Evolutionary conservation across 2,329 filamentous ascomycete species (phyloP), one percentile per base, ranked within the genome.

Genomic region (Boeremia exigua): DNA sequence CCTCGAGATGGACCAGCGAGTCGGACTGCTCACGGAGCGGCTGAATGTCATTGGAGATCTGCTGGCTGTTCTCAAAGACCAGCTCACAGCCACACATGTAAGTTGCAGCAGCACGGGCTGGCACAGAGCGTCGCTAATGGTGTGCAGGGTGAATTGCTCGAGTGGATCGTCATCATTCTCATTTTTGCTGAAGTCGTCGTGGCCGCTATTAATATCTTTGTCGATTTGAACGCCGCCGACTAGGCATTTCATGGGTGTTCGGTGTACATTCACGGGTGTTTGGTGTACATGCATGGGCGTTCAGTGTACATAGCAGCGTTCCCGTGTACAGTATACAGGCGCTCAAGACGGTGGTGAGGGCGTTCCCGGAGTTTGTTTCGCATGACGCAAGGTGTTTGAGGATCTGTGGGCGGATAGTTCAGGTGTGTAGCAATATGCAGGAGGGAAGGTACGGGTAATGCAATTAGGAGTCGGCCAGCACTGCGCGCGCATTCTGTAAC

Each of bases 1-100:
- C 75, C 82, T 99, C 17, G 95, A 99, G 80, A 98, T 99, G 90
- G 95, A 98, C 76, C 95, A 98, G 80, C 83, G 95, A 53, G 94
- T 98, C 11, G 87, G 88, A 23, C 81, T 99, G 34, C 79, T 99
- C 70, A 98, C 92, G 10, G 94, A 98, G 75, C 83, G 95, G 51
- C 78, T 99, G 64, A 89, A 93, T 61, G 95, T 99, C 49, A 96
- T 98, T 80, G 92, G 91, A 19, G 95, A 98, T 79, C 77, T 98
- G 72, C 78, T 99, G 58, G 91, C 93, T 3, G 94, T 98, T 56
- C 79, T 99, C 48, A 97, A 98, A 77, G 95, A 97, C 76, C 93
- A 98, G 79, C 79, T 98, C 65, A 96, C 91, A 65, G 92, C 96
- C 72, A 92, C 93, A 33, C 75, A 78, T 60, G 75, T 76, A 51